Conservation (phyloP, 2,329 filamentous ascomycete genomes). For the Epichloe aotearoae region DNA sequence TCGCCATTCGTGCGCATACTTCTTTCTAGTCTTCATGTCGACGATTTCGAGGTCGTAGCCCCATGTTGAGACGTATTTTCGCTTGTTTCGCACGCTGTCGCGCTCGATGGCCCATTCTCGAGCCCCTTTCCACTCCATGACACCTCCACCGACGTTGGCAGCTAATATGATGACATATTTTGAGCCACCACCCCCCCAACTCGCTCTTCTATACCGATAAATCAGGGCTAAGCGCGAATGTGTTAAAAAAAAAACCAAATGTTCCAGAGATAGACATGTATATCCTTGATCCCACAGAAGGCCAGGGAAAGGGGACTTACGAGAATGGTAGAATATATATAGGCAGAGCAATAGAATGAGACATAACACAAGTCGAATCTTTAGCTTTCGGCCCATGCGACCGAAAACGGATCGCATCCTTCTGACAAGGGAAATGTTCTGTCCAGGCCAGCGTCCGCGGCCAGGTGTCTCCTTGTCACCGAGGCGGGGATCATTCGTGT, state of each 20-base stretch:
- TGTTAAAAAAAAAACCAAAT: not conserved
- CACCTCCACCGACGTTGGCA: conserved; percentile 87
- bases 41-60: conserved; percentile 93
- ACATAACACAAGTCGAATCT: conserved; percentile 46
- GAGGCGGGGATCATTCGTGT: conserved; percentile 34
- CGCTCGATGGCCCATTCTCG: conserved; percentile 97
- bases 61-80: conserved; percentile 74
- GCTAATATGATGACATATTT: conserved; percentile 90
- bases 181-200: conserved; percentile 66
- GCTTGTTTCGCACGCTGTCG: conserved; percentile 92
- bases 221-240: conserved; percentile 29
- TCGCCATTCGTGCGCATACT: conserved; percentile 96
- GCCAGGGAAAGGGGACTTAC: conserved; percentile 36
- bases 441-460: conserved; percentile 36
- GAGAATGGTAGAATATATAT: conserved; percentile 56
- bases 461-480: conserved; percentile 67
- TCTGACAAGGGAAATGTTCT: conserved; percentile 31
- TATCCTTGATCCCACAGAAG: not conserved
- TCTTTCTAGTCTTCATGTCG: conserved; percentile 97
- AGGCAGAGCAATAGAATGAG: conserved; percentile 47
- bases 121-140: conserved; percentile 98
- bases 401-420: conserved; percentile 32
- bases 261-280: not conserved
- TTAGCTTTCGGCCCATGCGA: conserved; percentile 50
- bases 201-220: conserved; percentile 56